These are phyloP conservation scores for Bisporella sp. DNA, from an alignment of 2,329 filamentous ascomycete species.

Conservation along the genomic window DNA sequence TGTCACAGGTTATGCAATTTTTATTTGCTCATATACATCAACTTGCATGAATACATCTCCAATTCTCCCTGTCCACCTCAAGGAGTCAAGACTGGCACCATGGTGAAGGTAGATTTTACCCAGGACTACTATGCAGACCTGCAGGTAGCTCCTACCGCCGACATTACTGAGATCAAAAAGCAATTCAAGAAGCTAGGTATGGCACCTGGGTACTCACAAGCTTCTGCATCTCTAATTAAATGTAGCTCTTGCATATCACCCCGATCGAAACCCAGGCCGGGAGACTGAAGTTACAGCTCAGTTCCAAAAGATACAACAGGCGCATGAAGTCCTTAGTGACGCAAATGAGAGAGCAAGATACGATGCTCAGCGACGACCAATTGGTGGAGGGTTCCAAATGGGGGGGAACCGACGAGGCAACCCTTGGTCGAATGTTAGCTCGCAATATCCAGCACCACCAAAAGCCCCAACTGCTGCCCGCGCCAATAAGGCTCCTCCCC, in stretches of 20 bases:
- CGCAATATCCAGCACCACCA: slow-evolving; percentile 25
- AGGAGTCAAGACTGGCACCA: slow-evolving; percentile 8
- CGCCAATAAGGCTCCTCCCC: slow-evolving; percentile 13
- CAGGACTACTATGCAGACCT: slow-evolving; percentile 63
- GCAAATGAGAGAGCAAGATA: slow-evolving; percentile 25
- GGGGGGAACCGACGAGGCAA: slow-evolving; percentile 23
- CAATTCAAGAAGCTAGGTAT: slow-evolving; percentile 61
- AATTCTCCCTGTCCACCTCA: no score
- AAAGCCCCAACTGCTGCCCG: slow-evolving; percentile 19
- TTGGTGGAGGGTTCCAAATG: slow-evolving; percentile 11
- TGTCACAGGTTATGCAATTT: no score
- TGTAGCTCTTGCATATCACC: slow-evolving; percentile 59
- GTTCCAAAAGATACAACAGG: slow-evolving; percentile 65
- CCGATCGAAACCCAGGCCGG: slow-evolving; percentile 62
- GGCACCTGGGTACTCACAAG: slow-evolving; percentile 7
- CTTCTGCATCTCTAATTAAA: no score
- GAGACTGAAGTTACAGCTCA: slow-evolving; percentile 59
- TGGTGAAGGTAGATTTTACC: slow-evolving; percentile 28
- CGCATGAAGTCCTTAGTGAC: slow-evolving; percentile 56
- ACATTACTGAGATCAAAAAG: slow-evolving; percentile 59
- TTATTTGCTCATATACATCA: no score
- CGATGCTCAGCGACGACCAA: slow-evolving; percentile 22
- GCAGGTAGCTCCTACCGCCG: slow-evolving; percentile 50
- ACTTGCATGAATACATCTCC: no score
- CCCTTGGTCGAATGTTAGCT: slow-evolving; percentile 24